phyloP scores from a whole-genome alignment of 805 yeast genomes.

The Metschnikowia santaceciliae region DNA sequence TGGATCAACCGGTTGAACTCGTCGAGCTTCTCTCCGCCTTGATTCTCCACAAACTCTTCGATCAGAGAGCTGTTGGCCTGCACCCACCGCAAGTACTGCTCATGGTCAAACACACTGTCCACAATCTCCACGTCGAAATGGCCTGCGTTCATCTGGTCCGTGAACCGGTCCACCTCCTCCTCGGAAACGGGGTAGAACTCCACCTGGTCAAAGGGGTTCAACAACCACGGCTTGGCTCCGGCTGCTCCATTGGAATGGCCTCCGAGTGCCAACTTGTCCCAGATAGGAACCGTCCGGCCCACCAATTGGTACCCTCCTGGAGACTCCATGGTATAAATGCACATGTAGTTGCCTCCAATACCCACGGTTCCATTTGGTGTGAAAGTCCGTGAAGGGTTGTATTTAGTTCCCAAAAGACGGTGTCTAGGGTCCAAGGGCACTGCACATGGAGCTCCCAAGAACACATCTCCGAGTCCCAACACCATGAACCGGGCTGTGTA shows the following conservation, averaged over 20 bases:
- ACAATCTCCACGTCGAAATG: constrained; percentile 68
- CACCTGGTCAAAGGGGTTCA: constrained; percentile 89
- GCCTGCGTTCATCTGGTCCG: constrained; percentile 78
- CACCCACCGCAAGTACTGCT: constrained; percentile 74
- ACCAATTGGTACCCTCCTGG: constrained; percentile 98
- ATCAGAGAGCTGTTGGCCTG: constrained; percentile 70
- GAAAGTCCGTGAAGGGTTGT: constrained; percentile 93
- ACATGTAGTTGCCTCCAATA: constrained; percentile 98
- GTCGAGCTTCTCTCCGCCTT: constrained; percentile 76
- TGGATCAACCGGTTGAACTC: constrained; percentile 84
- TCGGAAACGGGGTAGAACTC: constrained; percentile 92
- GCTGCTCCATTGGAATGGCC: constrained; percentile 47
- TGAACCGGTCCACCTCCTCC: constrained; percentile 66
- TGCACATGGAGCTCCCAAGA: constrained; percentile 97
- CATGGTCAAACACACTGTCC: constrained; percentile 79
- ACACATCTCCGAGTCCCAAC: constrained; percentile 94
- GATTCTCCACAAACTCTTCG: constrained; percentile 58
- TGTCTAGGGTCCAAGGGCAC: constrained; percentile 97
- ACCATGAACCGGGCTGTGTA: constrained; percentile 90
- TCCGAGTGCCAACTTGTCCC: constrained; percentile 90
- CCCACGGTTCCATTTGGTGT: constrained; percentile 98
- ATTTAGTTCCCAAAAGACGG: constrained; percentile 85
- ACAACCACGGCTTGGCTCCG: constrained; percentile 74
- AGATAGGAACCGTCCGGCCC: constrained; percentile 94
- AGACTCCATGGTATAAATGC: constrained; percentile 95